Evolutionary conservation across 805 yeast species (phyloP), one percentile per base, ranked within the genome.

Genomic region (Hanseniaspora meyeri): DNA sequence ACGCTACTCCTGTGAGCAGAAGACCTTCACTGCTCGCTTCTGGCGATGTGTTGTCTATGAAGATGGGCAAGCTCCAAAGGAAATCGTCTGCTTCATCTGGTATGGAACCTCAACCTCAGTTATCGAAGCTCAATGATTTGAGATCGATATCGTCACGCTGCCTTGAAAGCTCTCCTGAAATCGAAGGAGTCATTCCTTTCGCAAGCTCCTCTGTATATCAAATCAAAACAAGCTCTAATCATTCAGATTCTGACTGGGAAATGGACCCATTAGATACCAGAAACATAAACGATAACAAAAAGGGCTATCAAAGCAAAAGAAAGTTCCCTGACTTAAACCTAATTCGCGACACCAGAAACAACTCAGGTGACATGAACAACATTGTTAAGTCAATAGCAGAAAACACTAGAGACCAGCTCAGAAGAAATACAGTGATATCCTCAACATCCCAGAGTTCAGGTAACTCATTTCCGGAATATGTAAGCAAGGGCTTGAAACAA

Each of bases 11-110:
- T 0, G 47, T 32, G 3, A 46, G 56, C 24, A 52, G 56, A 38
- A 37, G 49, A 34, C 45, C 56, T 19, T 52, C 56, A n/a, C 8
- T 52, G 10, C 29, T 52, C 17, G 56, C 56, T 8, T 52, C 56
- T 3, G 56, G 56, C 12, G 56, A 52, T 38, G 56, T 52, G 17
- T 9, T 52, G 17, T 52, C 56, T 2, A 45, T 52, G 50, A 52
- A 52, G 29, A 38, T 20, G 45, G 56, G 56, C 10, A 42, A 37
- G 19, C 36, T 52, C 1, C 42, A 45, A 31, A 37, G 50, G 31
- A 46, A 36, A 5, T 19, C 39, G 10, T 52, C 56, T 4, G n/a
- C 14, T 4, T 46, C 49, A 19, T 46, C 49, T 16, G 37, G 24
- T n/a, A 9, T 8, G 17, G 49, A 46, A 1, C 49, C 16, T 3